Base-by-base conservation (phyloP, 2,329 filamentous ascomycete genomes). In the Diplodia seriata region DNA sequence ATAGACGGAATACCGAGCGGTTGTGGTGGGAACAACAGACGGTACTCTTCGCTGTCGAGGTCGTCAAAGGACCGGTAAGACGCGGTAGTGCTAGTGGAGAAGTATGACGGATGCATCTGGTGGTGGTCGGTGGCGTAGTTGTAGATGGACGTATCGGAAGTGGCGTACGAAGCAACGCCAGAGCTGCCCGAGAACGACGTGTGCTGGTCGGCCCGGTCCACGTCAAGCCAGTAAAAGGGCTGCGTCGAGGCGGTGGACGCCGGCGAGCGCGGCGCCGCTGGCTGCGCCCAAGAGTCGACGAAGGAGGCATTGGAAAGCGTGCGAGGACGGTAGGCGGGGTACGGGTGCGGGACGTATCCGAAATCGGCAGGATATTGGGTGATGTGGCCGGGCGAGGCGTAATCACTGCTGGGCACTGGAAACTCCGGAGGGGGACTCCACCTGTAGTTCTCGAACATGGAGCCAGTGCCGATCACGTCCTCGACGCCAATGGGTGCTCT, bases 231-330 rank as follows among this genome's bases (percentile, higher is more conserved):
- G 61, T 68, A 68, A 26, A 68, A 63, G 3, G 66, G 66, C 33
- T 68, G 66, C 6, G 74, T 75, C 2, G 77, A 79, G 8, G 74
- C 74, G 15, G 75, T 73, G 0, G 76, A 79, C 0, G 74, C 75
- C 7, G 78, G 78, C 4, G 78, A 79, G 15, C 72, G 54, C 23
- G 68, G 65, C 14, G 59, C 51, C 3, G 51, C 14, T 18, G 59
- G 59, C 36, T 68, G 66, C 51, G 59, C 38, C 57, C 47, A 68
- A 4, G 68, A 73, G 47, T 77, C 77, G 51, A 75, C 72, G 54
- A 75, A 75, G 1, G 78, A 80, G 7, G 76, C 77, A 51, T 78
- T 77, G 4, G 78, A 80, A 6, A 76, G 73, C 15, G 76, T 76
- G 68, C 77, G 77, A 49, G 77, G 77, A 66, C 77, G 77, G 43